Conservation (phyloP, 2,329 filamentous ascomycete species). For the Immersiporthe knoxdaviesiana region DNA sequence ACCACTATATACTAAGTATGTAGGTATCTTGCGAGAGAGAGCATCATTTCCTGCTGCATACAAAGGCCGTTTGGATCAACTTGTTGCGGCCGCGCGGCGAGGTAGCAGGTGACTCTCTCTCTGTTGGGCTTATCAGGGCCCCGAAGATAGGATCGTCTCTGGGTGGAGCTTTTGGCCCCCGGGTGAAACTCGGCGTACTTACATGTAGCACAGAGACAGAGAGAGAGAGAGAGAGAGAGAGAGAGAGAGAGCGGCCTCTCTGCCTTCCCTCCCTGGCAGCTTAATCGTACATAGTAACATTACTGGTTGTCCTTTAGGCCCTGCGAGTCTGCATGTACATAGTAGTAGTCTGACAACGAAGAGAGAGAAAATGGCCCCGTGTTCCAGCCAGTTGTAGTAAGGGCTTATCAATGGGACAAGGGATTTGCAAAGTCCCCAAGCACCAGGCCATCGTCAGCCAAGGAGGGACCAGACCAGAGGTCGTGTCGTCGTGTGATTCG, state of each 20-base stretch:
- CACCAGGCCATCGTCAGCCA: not conserved
- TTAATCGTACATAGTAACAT: not conserved
- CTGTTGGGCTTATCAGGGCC: not conserved
- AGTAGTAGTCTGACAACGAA: not conserved
- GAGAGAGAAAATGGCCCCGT: not conserved
- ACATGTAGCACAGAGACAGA: too few relatives aligned
- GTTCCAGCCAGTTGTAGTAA: not conserved
- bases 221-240: not conserved
- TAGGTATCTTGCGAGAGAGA: not conserved
- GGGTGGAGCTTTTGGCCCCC: not conserved
- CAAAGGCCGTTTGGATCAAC: not conserved
- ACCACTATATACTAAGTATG: too few relatives aligned
- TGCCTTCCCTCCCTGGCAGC: not conserved
- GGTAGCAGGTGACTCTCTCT: not conserved
- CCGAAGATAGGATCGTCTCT: not conserved
- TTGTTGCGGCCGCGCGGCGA: not conserved
- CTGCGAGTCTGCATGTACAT: not conserved
- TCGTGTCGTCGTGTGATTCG: slow-evolving; percentile 27
- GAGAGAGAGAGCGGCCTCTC: not conserved
- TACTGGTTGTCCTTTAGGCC: not conserved
- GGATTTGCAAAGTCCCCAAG: not conserved
- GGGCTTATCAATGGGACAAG: not conserved
- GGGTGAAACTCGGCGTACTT: slow-evolving; percentile 1
- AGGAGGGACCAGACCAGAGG: not conserved
- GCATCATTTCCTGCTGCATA: not conserved